Base-by-base conservation (phyloP, 345 rosid species). In the Psidium guajava region DNA sequence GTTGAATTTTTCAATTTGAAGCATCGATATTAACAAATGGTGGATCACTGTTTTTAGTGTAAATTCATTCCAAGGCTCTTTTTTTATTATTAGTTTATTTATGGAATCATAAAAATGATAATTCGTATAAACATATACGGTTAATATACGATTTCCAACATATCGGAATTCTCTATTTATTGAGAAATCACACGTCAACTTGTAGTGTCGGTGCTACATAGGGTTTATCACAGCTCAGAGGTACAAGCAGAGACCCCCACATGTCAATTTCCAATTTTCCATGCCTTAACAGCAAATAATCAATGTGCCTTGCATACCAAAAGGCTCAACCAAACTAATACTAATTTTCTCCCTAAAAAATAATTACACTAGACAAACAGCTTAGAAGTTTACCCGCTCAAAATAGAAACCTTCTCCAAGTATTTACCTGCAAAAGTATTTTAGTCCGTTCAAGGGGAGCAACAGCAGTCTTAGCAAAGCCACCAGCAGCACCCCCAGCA, bases 401-500 rank as follows among this genome's bases (percentile, higher is more conserved):
- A 54, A 32, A 7, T 11, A 42, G 32, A 59, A 25, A 59, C 54
- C 53, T n/a, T 28, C 36, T 52, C 50, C 32, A 32, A 36, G 84
- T 13, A 69, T 57, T 89, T 85, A 97, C 99, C 99, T 95, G 99
- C 89, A 97, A 87, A 10, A 97, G 94, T 84, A 97, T 97, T 87
- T 97, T 97, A 88, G 87, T 92, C 85, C 99, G 93, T 83, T 96
- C 98, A 55, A 97, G 92, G 42, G 98, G 99, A 8, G 98, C 99
- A 87, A 97, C 93, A 11, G 96, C 95, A 85, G 98, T 94, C 88
- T 97, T 97, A 25, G 98, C 98, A 88, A 97, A 83, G 13, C 93
- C 99, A 2, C 99, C 99, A 36, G 98, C 99, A 91, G 94, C 95
- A 74, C 98, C 99, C 14, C 98, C 98, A 77, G 98, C 98, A 84